Evolutionary conservation across 345 rosid genomes (phyloP).

Genomic region (Excoecaria agallocha): DNA sequence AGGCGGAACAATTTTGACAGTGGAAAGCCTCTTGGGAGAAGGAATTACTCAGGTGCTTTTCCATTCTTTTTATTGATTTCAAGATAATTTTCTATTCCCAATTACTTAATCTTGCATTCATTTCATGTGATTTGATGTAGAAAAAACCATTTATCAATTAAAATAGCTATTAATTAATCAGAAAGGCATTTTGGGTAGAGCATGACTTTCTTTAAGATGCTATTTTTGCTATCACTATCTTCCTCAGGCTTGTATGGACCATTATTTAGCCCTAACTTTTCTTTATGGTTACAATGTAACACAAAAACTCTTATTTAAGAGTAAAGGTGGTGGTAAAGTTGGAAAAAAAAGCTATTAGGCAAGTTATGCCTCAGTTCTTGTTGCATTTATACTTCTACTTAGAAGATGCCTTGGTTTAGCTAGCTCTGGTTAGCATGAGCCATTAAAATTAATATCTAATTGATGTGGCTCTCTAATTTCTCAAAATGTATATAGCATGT

Average conservation of each 20-base stretch:
- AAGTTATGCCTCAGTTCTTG: constrained; percentile 80
- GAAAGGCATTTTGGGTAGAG: constrained; percentile 21
- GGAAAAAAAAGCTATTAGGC: constrained; percentile 90
- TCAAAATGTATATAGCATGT: neutral
- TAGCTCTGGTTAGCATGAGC: too few relatives aligned
- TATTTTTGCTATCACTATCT: constrained; percentile 79
- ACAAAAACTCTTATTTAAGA: constrained; percentile 28
- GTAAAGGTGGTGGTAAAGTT: constrained; percentile 93
- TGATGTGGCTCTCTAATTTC: neutral
- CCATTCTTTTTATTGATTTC: neutral
- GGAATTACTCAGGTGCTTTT: constrained; percentile 75
- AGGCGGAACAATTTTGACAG: constrained; percentile 95
- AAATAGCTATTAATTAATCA: neutral
- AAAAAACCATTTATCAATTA: neutral
- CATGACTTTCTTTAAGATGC: constrained; percentile 78
- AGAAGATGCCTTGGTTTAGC: constrained; percentile 92
- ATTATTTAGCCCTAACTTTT: constrained; percentile 14
- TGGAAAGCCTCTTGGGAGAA: constrained; percentile 98
- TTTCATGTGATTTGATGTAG: neutral
- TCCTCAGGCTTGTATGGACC: constrained; percentile 58
- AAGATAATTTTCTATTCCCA: neutral
- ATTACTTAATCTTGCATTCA: neutral
- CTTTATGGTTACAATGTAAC: constrained; percentile 14
- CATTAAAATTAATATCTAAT: constrained; percentile 54
- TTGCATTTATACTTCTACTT: constrained; percentile 78